Base-by-base conservation (phyloP, 257 asterid genomes). In the Anisodus acutangulus region DNA sequence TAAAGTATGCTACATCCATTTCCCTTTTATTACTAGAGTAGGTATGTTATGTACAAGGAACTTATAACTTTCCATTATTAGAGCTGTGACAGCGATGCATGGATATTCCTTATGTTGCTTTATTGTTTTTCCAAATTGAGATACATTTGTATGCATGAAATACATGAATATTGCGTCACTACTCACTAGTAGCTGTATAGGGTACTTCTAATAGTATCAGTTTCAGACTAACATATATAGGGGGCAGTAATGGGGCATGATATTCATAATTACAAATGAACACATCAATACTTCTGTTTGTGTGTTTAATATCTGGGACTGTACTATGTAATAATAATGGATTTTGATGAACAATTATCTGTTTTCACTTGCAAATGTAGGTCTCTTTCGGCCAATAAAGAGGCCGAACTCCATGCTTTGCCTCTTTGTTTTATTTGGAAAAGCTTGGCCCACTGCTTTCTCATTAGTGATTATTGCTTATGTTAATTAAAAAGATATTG, bases 361-460 rank as follows among this genome's bases (percentile, higher is more conserved):
- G 15, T 53, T 53, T 53, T 54, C 81, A 59, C 26, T 17, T 59
- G 26, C 66, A 59, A 59, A 59, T 47, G 62, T 78, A 78, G 81
- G 26, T 53, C 81, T 78, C 64, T 53, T 78, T 78, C 62, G 49
- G 60, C 64, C 9, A 26, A 78, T 76, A 53, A 76, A 13, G 81
- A 26, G 64, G 81, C 81, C 81, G 51, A 78, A 78, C 26, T 53
- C 81, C 64, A 78, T 78, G 81, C 81, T 6, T 53, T 78, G 64
- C 64, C 51, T 78, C 64, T 41, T 78, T 78, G 81, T 78, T 78
- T 53, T 78, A 53, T 31, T 78, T 53, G 8, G 47, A 26, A 26
- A 53, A 26, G 31, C 3, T 53, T 78, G 64, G 58, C 47, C 81
- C 81, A 53, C 64, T 7, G 1, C 37, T 53, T 31, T 26, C 26